These are phyloP conservation scores for Exophiala bonariae DNA, from an alignment of 2,329 filamentous ascomycete species.

Conservation along the genomic window DNA sequence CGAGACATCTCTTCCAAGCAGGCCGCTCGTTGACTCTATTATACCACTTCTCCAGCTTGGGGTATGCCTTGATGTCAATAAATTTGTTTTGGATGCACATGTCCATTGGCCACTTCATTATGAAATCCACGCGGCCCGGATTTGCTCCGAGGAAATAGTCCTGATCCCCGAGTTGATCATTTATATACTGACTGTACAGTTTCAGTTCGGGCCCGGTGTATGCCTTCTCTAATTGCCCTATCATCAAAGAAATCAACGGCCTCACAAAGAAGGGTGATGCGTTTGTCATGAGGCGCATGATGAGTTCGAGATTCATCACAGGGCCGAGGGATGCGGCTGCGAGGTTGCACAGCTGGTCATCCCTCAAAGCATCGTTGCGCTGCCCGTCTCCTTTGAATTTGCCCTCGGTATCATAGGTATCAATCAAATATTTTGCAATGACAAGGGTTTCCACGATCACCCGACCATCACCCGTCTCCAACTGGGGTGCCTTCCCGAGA, in stretches of 20 bases:
- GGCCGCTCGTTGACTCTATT: constrained; percentile 21
- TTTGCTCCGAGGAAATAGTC: constrained; percentile 25
- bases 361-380: constrained; percentile 30
- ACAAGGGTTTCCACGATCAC: constrained; percentile 33
- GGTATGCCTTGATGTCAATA: constrained; percentile 19
- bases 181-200: constrained; percentile 17
- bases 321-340: constrained; percentile 29
- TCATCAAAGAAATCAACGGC: constrained; percentile 17
- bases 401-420: constrained; percentile 32
- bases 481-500: constrained; percentile 75
- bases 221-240: constrained; percentile 13
- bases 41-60: constrained; percentile 22
- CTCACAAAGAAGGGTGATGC: constrained; percentile 24
- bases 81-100: constrained; percentile 8
- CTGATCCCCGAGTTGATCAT: constrained; percentile 20
- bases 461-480: constrained; percentile 30
- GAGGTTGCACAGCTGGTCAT: constrained; percentile 32
- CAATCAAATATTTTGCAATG: constrained; percentile 34
- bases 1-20: constrained; percentile 26
- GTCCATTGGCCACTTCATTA: constrained; percentile 23
- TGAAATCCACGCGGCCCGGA: constrained; percentile 25
- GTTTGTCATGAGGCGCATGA: constrained; percentile 26
- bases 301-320: constrained; percentile 26
- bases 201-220: constrained; percentile 21
- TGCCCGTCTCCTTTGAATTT: constrained; percentile 28